A percentile compares a stretch with the other conserved stretches of the same genome.
These are phyloP conservation scores for Diaporthe amygdali DNA, from an alignment of 2,329 filamentous ascomycete species.

Conservation along the genomic window DNA sequence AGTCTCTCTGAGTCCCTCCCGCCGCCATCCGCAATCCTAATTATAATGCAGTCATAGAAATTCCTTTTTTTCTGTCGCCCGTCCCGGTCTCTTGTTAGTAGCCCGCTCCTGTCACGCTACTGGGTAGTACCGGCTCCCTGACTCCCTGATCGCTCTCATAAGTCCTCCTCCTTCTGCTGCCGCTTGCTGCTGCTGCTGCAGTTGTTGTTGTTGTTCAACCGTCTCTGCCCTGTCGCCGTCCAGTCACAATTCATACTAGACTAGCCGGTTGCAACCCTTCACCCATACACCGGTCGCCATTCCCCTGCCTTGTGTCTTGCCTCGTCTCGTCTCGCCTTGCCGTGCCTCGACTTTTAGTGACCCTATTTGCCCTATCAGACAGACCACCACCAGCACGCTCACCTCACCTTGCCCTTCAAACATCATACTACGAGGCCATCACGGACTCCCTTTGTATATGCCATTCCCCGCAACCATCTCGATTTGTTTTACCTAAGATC, in stretches of 20 bases:
- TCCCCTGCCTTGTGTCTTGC: not conserved
- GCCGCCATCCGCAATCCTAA: constrained; percentile 7
- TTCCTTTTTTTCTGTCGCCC: not conserved
- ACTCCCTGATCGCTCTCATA: not conserved
- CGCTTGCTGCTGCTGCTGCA: not conserved
- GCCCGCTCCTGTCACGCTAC: not conserved
- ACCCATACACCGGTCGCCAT: constrained; percentile 1
- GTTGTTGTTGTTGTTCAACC: not conserved
- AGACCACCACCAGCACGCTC: not conserved
- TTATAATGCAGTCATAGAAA: not conserved
- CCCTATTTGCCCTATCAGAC: not conserved
- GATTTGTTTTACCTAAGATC: constrained; percentile 33
- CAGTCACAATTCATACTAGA: constrained; percentile 6
- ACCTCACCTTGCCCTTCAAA: not conserved
- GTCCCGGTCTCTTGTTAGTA: not conserved
- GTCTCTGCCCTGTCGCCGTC: not conserved
- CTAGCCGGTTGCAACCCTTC: constrained; percentile 10
- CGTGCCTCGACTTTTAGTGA: no score
- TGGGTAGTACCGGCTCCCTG: not conserved
- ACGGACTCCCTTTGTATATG: not conserved
- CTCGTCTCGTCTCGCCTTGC: not conserved
- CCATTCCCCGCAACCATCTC: not conserved
- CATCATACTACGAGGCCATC: constrained; percentile 16
- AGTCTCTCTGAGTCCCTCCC: no score
- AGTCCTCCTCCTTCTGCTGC: not conserved